phyloP scores from a whole-genome alignment of 192 early-diverging fungal species.

The Endogone sp. region DNA sequence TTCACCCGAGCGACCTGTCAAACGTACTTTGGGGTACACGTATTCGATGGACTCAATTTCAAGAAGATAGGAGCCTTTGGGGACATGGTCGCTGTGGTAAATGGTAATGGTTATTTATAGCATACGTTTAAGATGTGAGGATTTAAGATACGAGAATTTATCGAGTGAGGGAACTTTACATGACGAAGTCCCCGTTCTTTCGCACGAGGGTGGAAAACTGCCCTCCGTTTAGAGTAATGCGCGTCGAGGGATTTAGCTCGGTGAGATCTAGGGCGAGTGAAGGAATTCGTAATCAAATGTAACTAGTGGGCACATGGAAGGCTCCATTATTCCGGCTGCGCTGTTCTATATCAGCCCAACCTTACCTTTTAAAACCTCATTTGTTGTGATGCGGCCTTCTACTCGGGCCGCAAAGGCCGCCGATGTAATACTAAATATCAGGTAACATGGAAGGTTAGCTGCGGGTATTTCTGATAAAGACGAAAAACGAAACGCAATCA shows the following conservation, averaged over 20 bases:
- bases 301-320: no score
- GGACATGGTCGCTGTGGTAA: conserved; percentile 33
- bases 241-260: conserved; percentile 32
- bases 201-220: conserved; percentile 35
- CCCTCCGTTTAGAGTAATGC: conserved; percentile 42
- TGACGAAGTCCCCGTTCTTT: conserved; percentile 38
- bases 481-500: no score
- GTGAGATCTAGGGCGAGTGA: background rate
- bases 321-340: no score
- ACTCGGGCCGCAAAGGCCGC: background rate
- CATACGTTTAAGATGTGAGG: background rate
- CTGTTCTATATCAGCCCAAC: no score
- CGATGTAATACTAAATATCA: background rate
- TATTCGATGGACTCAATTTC: conserved; percentile 48
- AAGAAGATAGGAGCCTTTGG: conserved; percentile 46
- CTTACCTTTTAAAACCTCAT: background rate
- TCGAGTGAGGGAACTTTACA: no score
- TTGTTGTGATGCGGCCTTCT: background rate
- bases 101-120: background rate
- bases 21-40: conserved; percentile 51
- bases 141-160: no score
- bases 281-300: no score
- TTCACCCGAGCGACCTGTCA: no score
- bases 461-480: no score
- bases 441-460: no score